Evolutionary conservation across 2,329 filamentous ascomycete species (phyloP), one percentile per base, ranked within the genome.

Genomic region (Anisogramma anomala): DNA sequence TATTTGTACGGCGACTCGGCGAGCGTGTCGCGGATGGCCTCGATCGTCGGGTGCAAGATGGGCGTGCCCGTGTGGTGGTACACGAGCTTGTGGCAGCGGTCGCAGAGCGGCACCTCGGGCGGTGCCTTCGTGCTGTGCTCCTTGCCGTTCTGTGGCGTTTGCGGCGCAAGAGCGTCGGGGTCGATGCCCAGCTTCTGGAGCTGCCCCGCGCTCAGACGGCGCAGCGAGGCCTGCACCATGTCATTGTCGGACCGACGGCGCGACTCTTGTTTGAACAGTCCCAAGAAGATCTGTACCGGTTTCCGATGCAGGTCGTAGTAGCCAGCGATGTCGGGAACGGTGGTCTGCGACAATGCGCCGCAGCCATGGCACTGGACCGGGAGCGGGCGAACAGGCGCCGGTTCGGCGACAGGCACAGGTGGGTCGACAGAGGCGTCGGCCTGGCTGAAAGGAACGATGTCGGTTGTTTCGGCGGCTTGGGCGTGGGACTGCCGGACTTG

Each of bases 1-100:
- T 84, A 76, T 57, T 84, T 84, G 62, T 93, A 80, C 0, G 88
- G 88, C 1, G 89, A 94, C 59, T 94, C 85, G 39, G 80, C 72
- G 39, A 98, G 82, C 13, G 87, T 94, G 48, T 86, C 80, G 49
- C 79, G 77, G 39, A 98, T 78, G 2, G 84, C 79, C 32, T 86
- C 74, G 48, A 95, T 72, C 1, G 80, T 81, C 0, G 91, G 91
- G 55, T 94, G 85, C 41, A 75, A 72, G 51, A 93, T 89, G 5
- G 84, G 71, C 13, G 73, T 64, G 6, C 82, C 84, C 13, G 70
- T 67, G 46, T 77, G 75, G 56, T 96, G 81, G 58, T 96, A 79
- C 17, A 82, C 60, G 19, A 98, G 69, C 25, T 78, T 71, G 58
- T 95, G 87, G 54, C 91, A 98, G 53, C 91, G 77, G 51, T 91